Evolutionary conservation across 164 flowering plant species (phyloP).

Genomic region (Vitis amurensis): DNA sequence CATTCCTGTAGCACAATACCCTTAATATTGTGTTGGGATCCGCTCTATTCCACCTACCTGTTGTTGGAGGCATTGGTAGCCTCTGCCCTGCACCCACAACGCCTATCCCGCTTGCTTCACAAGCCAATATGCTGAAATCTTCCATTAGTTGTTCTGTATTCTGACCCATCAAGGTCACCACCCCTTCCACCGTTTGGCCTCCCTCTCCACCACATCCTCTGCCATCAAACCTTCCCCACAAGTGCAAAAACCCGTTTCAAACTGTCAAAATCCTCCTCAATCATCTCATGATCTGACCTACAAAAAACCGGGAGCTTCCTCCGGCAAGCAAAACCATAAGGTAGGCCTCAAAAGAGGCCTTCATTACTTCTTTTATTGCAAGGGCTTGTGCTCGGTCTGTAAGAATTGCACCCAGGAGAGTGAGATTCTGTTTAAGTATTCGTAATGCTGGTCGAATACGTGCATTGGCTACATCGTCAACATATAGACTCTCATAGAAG

Average conservation of each 20-base stretch:
- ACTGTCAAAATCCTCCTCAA: conserved; percentile 73
- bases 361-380: conserved; percentile 82
- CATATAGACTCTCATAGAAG: conserved; percentile 68
- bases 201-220: conserved; percentile 70
- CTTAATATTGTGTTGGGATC: conserved; percentile 94
- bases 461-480: conserved; percentile 57
- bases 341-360: conserved; percentile 80
- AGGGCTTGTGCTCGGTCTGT: conserved; percentile 65
- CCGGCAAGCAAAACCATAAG: conserved; percentile 93
- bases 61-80: conserved; percentile 90
- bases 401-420: conserved; percentile 62
- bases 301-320: conserved; percentile 56
- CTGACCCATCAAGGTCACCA: conserved; percentile 68
- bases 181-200: conserved; percentile 74
- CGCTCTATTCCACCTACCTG: conserved; percentile 79
- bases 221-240: conserved; percentile 72
- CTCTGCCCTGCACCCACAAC: conserved; percentile 47
- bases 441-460: conserved; percentile 74
- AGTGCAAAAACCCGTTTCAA: conserved; percentile 56
- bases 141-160: conserved; percentile 77
- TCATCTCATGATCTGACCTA: conserved; percentile 61
- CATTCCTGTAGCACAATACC: conserved; percentile 82
- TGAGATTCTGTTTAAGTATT: conserved; percentile 81
- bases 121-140: conserved; percentile 75
- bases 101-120: conserved; percentile 68